A percentile compares a stretch with the other conserved stretches of the same genome.
phyloP scores from a whole-genome alignment of 1,139 yeast genomes.

The Yamadazyma songkhlaensis region DNA sequence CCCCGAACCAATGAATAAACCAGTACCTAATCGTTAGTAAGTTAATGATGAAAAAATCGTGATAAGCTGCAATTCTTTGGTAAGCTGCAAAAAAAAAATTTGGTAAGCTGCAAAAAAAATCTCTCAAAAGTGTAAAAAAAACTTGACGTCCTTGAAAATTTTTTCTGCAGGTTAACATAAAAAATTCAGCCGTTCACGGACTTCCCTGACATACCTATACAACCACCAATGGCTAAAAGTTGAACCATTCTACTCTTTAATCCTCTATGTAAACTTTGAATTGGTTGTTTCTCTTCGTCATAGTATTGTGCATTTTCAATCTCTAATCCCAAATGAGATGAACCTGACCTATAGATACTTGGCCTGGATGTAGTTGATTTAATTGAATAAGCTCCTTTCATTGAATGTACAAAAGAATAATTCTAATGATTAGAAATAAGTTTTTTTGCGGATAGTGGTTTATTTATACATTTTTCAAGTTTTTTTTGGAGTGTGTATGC shows the following conservation, averaged over 20 bases:
- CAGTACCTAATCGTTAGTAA: conserved; percentile 19
- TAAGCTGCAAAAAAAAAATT: not conserved
- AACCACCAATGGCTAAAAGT: conserved; percentile 39
- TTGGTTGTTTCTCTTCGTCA: conserved; percentile 24
- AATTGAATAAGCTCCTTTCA: conserved; percentile 14
- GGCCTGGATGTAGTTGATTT: conserved; percentile 16
- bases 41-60: too few species aligned
- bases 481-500: too few species aligned
- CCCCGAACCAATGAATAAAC: conserved; percentile 48
- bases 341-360: conserved; percentile 17
- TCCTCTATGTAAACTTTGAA: conserved; percentile 13
- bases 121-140: not conserved
- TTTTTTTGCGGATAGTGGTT: too few species aligned
- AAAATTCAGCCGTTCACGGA: too few species aligned
- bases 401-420: not conserved
- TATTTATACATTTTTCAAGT: too few species aligned
- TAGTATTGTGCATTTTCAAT: conserved; percentile 33
- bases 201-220: conserved; percentile 23
- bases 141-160: not conserved
- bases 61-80: too few species aligned
- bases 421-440: too few species aligned
- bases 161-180: too few species aligned
- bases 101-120: not conserved
- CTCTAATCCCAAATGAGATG: conserved; percentile 27
- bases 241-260: conserved; percentile 35